Evolutionary conservation across 176 grass and related monocot genomes (phyloP), one percentile per base, ranked within the genome.

Genomic region (Phoenix dactylifera): DNA sequence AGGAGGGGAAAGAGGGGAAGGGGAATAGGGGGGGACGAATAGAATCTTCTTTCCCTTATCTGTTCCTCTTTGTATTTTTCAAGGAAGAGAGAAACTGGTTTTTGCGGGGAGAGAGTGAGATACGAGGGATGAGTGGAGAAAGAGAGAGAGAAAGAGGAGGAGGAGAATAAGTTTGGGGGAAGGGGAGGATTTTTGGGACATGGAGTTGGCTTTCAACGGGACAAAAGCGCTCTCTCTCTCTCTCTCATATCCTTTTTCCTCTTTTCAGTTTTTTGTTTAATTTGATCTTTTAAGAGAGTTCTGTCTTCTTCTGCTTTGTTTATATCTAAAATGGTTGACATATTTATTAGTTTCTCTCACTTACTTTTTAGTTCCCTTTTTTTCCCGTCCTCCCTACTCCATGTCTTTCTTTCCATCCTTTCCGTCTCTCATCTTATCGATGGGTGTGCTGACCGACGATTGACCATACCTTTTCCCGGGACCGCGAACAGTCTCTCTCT

Each of bases 301-400:
- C 10, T 44, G 35, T 44, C 35, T 44, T 14, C 35, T 44, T 44
- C 35, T 44, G 22, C 10, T 72, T 20, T 20, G 44, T 72, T 72
- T 59, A 39, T 29, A 73, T 54, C 28, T 20, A 23, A 64, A 73
- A 73, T 62, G 63, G 59, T 49, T 55, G 0, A 23, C 44, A 72
- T 59, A 61, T 61, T 63, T 22, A 73, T 63, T 52, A 48, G 7
- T 73, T 73, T 73, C 58, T 73, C 70, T 63, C 70, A 39, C 70
- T 23, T 54, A 63, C 70, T 73, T 73, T 72, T 72, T 50, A 49
- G 44, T 51, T 26, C 52, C 52, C 26, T 20, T 22, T 72, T 62
- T 60, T 14, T 19, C 16, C 58, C 62, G 35, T 54, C 52, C 22
- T 53, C 55, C 16, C 62, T 62, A 53, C 62, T 57, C 62, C 62